Percentiles rank a stretch among this genome's conserved stretches.
Conservation (phyloP, 352 stramenopile genomes). For the Phytophthora meadii region DNA sequence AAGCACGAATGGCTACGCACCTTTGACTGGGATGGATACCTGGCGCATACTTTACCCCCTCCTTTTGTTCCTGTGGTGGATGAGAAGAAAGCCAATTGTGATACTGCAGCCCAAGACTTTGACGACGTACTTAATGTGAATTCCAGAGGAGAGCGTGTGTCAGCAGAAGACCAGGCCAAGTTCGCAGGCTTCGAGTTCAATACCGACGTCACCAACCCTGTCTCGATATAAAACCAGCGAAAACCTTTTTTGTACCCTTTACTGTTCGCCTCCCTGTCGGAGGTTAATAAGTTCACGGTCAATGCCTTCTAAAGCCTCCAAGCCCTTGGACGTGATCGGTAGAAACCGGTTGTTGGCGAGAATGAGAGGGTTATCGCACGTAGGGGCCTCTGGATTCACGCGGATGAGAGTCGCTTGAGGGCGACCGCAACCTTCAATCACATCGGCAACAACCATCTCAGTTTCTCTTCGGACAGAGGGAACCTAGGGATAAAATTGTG, state of each 20-base stretch:
- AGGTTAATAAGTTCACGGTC: slow-evolving; percentile 42
- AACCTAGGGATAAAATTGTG: slow-evolving; percentile 45
- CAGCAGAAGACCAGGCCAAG: slow-evolving; percentile 50
- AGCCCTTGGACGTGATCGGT: slow-evolving; percentile 53
- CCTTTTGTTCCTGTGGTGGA: slow-evolving; percentile 65
- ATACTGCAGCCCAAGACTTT: slow-evolving; percentile 69
- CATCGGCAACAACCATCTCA: slow-evolving; percentile 82
- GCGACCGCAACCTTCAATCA: slow-evolving; percentile 60
- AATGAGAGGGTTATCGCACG: slow-evolving; percentile 62
- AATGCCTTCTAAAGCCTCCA: slow-evolving; percentile 68
- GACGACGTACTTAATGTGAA: slow-evolving; percentile 69
- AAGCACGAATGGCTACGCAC: slow-evolving; percentile 58
- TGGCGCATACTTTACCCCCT: slow-evolving; percentile 35
- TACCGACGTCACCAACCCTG: slow-evolving; percentile 36
- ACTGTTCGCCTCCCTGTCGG: neutral
- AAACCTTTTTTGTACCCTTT: neutral
- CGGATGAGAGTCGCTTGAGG: slow-evolving; percentile 71
- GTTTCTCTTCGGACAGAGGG: slow-evolving; percentile 81
- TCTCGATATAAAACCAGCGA: slow-evolving; percentile 22
- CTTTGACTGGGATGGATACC: slow-evolving; percentile 68
- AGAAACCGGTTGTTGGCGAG: slow-evolving; percentile 51
- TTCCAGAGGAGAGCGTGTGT: slow-evolving; percentile 39
- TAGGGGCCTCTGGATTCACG: slow-evolving; percentile 75
- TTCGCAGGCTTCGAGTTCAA: slow-evolving; percentile 75
- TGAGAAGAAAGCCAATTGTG: slow-evolving; percentile 66